Evolutionary conservation across 2,329 filamentous ascomycete genomes (phyloP), one percentile per base, ranked within the genome.

Genomic region (Fusarium denticulatum): DNA sequence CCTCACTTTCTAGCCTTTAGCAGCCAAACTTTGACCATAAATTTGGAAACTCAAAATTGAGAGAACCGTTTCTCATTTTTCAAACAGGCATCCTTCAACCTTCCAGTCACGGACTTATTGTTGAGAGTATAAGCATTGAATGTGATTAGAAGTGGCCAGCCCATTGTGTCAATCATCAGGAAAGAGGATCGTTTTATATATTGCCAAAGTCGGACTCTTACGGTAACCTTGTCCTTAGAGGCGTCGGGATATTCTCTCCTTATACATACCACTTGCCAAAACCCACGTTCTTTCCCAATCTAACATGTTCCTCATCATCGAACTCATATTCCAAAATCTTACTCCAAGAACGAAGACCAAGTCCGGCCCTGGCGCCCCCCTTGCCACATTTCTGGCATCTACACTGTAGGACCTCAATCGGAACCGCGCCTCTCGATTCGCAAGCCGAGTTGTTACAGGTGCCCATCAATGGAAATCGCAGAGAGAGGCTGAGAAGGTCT

Each of bases 171-270:
- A 46, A 1, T 4, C 18, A 0, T 20, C 0, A 26, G 43, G 24
- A 0, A 46, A 28, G 11, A 12, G 0, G 43, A 7, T 0, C 24
- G 20, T 26, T 0, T 20, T 12, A 20, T 20, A 3, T 46, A 20
- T 46, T 13, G 43, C 18, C 5, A 18, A 24, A 45, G 9, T 24
- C 11, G 16, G 3, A 3, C 12, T 26, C 7, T 20, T 45, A 14
- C 12, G 0, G 26, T 4, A 45, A 45, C 11, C 2, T 4, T 45
- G 7, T 26, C 18, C 11, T 20, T 13, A 13, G 11, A 26, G 16
- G 16, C 24, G 20, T 9, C 1, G 7, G 16, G 13, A 6, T 13
- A 26, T 6, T 26, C 2, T 13, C 11, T 18, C 5, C 15, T 26
- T 18, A 3, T 18, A 8, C 5, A 18, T 7, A 18, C 42, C n/a